These are phyloP conservation scores for Perkinsus chesapeaki DNA, from an alignment of 169 alveolate genomes.

Conservation along the genomic window DNA sequence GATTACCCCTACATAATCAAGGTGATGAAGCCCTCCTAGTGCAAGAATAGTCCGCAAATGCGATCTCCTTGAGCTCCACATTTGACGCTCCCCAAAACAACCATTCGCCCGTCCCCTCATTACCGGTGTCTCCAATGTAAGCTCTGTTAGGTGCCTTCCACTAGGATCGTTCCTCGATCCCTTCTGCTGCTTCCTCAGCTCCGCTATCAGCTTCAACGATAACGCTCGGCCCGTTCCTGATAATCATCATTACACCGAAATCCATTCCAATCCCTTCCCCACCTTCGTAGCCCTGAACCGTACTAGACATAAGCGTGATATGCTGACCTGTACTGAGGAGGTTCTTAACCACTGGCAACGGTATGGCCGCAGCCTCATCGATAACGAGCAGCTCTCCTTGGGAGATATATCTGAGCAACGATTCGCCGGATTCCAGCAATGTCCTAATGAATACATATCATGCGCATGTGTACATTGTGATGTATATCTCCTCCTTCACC, in stretches of 20 bases:
- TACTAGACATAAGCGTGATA: conserved; percentile 90
- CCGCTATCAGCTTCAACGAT: conserved; percentile 88
- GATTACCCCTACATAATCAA: no score
- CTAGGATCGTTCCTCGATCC: conserved; percentile 10
- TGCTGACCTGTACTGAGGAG: conserved; percentile 84
- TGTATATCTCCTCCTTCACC: no score
- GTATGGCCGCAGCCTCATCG: conserved; percentile 99
- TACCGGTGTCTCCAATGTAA: conserved; percentile 21
- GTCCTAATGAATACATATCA: no score
- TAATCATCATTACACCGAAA: neutral
- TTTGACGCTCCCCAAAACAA: neutral
- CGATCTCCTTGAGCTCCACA: conserved; percentile 19
- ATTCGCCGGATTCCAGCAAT: neutral
- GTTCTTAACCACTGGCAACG: conserved; percentile 89
- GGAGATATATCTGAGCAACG: conserved; percentile 43
- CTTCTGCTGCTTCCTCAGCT: conserved; percentile 55
- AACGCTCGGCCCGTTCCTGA: conserved; percentile 94
- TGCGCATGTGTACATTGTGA: no score
- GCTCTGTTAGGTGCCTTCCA: conserved; percentile 30
- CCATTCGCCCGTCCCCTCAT: neutral
- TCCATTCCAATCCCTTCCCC: neutral
- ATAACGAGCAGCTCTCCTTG: conserved; percentile 93
- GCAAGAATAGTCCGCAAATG: no score
- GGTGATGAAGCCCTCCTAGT: no score
- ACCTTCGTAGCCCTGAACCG: conserved; percentile 99